phyloP scores from a whole-genome alignment of 345 rosid species.

The Murraya paniculata region DNA sequence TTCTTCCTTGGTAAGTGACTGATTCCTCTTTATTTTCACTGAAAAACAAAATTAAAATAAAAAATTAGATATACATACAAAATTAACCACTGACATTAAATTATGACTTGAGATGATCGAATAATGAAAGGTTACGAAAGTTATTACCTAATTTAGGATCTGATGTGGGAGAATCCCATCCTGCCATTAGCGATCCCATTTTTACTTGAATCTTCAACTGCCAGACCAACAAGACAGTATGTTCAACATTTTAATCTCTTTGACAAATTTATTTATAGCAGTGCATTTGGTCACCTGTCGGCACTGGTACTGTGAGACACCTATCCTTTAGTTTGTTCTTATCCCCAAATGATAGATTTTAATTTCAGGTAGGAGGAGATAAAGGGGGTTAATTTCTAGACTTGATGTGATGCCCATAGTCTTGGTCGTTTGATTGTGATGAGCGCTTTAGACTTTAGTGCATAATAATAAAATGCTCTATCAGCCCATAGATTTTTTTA shows the following conservation, averaged over 20 bases:
- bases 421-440: background rate
- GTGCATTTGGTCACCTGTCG: no score
- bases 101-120: background rate
- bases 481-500: no score
- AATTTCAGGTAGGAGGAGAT: background rate
- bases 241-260: fast-evolving
- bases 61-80: background rate
- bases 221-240: background rate
- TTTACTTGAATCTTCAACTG: background rate
- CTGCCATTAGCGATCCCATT: slow-evolving; percentile 98
- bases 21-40: slow-evolving; percentile 55
- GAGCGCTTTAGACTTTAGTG: background rate
- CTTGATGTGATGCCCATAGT: no score
- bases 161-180: slow-evolving; percentile 72
- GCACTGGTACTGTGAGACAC: background rate
- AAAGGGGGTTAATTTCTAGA: background rate
- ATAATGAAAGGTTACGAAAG: background rate
- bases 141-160: slow-evolving; percentile 58
- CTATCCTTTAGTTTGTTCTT: slow-evolving; percentile 21
- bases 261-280: background rate
- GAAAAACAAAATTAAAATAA: background rate
- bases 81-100: background rate
- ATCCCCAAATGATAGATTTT: slow-evolving; percentile 11
- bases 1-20: slow-evolving; percentile 68
- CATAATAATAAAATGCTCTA: background rate